A percentile compares a stretch with the other conserved stretches of the same genome.
Evolutionary conservation across 257 asterid species (phyloP).

Genomic region (Nicotiana attenuata): DNA sequence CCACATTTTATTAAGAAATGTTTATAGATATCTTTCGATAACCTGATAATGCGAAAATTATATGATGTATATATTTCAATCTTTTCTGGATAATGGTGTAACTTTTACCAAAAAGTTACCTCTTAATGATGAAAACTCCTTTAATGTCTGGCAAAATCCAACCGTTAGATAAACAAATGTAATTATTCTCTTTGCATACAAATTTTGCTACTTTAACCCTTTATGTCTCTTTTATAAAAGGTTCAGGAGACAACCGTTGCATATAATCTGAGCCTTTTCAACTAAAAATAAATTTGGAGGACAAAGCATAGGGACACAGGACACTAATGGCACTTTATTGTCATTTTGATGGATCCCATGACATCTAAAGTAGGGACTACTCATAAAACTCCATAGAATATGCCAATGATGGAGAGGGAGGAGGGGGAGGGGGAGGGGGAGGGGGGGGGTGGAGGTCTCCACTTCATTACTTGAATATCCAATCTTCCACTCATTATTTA

Average conservation of each 20-base stretch:
- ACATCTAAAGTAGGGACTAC: not conserved
- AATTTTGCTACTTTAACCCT: not conserved
- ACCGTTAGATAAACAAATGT: not conserved
- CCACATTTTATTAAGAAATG: too few relatives aligned
- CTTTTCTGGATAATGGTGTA: too few relatives aligned
- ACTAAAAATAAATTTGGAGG: not conserved
- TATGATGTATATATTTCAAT: too few relatives aligned
- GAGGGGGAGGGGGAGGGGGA: too few relatives aligned
- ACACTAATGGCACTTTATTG: not conserved
- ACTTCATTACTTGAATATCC: too few relatives aligned
- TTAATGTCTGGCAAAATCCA: not conserved
- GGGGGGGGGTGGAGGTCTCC: too few relatives aligned
- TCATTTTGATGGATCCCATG: not conserved
- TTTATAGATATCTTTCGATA: too few relatives aligned
- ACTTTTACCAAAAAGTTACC: not conserved
- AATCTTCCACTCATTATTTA: too few relatives aligned
- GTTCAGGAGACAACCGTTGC: not conserved
- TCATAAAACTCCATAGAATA: not conserved
- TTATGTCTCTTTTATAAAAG: not conserved
- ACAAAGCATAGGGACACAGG: not conserved
- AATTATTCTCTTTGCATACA: not conserved
- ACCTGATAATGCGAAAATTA: too few relatives aligned
- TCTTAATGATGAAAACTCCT: not conserved
- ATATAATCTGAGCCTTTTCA: not conserved
- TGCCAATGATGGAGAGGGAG: not conserved